Evolutionary conservation across 2,329 filamentous ascomycete species (phyloP).

Genomic region (Claviceps sp.): DNA sequence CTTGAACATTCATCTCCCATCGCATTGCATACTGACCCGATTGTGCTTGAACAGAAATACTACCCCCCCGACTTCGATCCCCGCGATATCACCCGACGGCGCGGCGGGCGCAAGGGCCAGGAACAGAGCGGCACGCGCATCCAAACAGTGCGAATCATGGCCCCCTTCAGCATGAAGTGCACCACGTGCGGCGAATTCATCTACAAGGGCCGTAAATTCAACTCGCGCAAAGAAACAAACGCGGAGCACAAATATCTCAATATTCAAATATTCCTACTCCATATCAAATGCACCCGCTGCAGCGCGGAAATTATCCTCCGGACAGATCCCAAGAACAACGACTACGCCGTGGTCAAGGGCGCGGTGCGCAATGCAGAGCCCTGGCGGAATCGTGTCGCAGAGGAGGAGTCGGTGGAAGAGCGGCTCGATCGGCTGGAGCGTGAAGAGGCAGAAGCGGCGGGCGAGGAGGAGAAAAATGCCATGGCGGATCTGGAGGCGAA

Average conservation of each 20-base stretch:
- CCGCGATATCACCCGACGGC: constrained; percentile 58
- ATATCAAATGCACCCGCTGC: constrained; percentile 75
- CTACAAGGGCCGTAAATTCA: constrained; percentile 90
- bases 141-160: constrained; percentile 80
- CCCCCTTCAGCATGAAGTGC: constrained; percentile 28
- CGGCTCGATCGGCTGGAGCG: constrained; percentile 69
- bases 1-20: no score
- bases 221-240: constrained; percentile 83
- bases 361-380: constrained; percentile 90
- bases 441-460: constrained; percentile 53
- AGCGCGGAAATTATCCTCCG: constrained; percentile 80
- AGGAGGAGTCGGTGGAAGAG: constrained; percentile 76
- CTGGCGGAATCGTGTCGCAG: constrained; percentile 54
- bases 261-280: constrained; percentile 76
- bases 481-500: constrained; percentile 95
- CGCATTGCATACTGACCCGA: neutral
- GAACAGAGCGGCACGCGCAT: constrained; percentile 57
- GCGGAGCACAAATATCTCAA: constrained; percentile 77
- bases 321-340: constrained; percentile 90
- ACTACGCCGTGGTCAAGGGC: constrained; percentile 69
- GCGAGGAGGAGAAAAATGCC: constrained; percentile 63
- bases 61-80: constrained; percentile 82
- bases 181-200: constrained; percentile 58
- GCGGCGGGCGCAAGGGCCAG: constrained; percentile 29
- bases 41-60: constrained; percentile 29